Evolutionary conservation across 495 filamentous ascomycete genomes (phyloP), one percentile per base, ranked within the genome.

Genomic region (Lasiosphaeria ovina): DNA sequence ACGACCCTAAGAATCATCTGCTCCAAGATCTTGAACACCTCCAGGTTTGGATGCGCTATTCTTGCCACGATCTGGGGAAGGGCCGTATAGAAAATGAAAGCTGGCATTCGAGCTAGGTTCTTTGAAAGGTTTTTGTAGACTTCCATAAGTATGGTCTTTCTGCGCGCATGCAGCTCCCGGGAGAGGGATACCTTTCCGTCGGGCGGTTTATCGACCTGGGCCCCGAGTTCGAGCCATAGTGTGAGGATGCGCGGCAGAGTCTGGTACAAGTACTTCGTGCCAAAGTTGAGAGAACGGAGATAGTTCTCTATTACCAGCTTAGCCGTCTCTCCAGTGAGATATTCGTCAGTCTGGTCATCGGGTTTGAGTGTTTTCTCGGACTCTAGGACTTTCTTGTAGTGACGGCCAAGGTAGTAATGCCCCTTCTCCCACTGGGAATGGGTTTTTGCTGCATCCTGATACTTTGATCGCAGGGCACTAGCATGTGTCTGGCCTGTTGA

Each of bases 301-400:
- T 93, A 97, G 67, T 95, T 97, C 65, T 97, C 91, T 62, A 97
- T 88, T 34, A 98, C 90, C 11, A 97, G 82, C 71, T 91, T 95
- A 6, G 90, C 87, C 0, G 82, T 87, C 69, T 97, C 93, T 33
- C 95, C 94, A 14, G 79, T 89, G 40, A 85, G 59, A 55, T 81
- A 86, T 35, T 74, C 68, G 35, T 83, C 78, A 3, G 70, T 78
- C 67, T 85, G 83, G 36, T 83, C 91, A 12, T 83, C 81, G 40
- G 84, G 79, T 8, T 87, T 85, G 48, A 96, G 83, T 8, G 80
- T 78, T 69, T 89, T 93, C 69, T 98, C 91, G 0, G 90, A 89
- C 65, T 98, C 93, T 17, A 96, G 79, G 14, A 98, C 82, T 69
- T 97, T 99, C 70, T 97, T 96, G 79, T 98, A 99, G 73, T 98